Evolutionary conservation across 2,329 filamentous ascomycete genomes (phyloP).

Genomic region (Colletotrichum noveboracense): DNA sequence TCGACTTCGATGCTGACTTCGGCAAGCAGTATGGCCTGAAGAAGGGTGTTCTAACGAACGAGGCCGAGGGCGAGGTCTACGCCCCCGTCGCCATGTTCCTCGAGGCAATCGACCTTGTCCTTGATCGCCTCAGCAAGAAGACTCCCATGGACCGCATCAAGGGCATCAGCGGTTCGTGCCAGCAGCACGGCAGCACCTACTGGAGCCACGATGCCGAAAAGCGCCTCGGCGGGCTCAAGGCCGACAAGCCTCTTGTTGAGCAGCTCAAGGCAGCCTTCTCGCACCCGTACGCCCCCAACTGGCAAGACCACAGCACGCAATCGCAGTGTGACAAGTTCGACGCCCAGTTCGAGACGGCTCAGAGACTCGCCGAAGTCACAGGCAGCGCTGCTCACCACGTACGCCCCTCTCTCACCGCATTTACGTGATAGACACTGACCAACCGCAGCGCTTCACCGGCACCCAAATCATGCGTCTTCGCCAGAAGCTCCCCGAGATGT

Average conservation of each 20-base stretch:
- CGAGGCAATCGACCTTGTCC: slow-evolving; percentile 87
- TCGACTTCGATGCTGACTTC: slow-evolving; percentile 92
- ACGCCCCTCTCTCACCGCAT: slow-evolving; percentile 37
- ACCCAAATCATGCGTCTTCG: slow-evolving; percentile 92
- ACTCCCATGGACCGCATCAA: slow-evolving; percentile 72
- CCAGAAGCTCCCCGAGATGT: slow-evolving; percentile 79
- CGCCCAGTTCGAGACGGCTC: slow-evolving; percentile 66
- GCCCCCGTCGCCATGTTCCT: slow-evolving; percentile 95
- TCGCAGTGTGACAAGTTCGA: slow-evolving; percentile 91
- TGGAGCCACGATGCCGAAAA: slow-evolving; percentile 77
- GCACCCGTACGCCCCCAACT: slow-evolving; percentile 90
- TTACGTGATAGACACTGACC: background rate
- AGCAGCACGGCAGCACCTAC: slow-evolving; percentile 98
- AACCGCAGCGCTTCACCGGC: slow-evolving; percentile 85
- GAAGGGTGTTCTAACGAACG: slow-evolving; percentile 88
- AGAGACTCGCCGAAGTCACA: slow-evolving; percentile 77
- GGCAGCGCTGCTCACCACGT: slow-evolving; percentile 96
- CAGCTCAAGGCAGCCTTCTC: slow-evolving; percentile 79
- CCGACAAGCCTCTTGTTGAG: slow-evolving; percentile 67
- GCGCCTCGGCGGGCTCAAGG: slow-evolving; percentile 66
- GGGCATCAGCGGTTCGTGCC: slow-evolving; percentile 88
- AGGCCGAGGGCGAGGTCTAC: slow-evolving; percentile 85
- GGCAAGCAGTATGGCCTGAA: slow-evolving; percentile 74
- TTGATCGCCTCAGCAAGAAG: slow-evolving; percentile 72
- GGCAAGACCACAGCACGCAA: slow-evolving; percentile 97